Evolutionary conservation across 257 asterid genomes (phyloP), one percentile per base, ranked within the genome.

Genomic region (Galeopsis tetrahit): DNA sequence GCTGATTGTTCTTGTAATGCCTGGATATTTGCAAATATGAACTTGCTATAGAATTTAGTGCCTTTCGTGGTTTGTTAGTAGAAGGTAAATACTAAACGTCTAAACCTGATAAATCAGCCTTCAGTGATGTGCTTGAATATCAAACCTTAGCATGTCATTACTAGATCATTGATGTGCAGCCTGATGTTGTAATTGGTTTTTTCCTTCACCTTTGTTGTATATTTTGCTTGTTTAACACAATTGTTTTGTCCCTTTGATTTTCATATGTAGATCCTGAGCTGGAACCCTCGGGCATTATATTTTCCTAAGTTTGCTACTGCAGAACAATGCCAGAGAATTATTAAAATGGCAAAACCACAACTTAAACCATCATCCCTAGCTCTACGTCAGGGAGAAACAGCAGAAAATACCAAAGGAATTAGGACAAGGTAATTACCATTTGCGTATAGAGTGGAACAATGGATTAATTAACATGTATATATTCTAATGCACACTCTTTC

Each of bases 271-370:
- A 82, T 88, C 42, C 83, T 94, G 82, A 94, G 99, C 88, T 87
- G 96, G 99, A 83, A 64, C 49, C 99, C 99, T 4, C 87, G 97
- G 60, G 88, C 97, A 44, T 46, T 89, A 11, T 88, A 88, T 89
- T 94, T 89, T 77, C 97, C 98, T 28, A 84, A 91, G 79, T 94
- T 94, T 42, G 98, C n/a, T n/a, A n/a, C n/a, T n/a, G n/a, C n/a
- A n/a, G n/a, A n/a, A n/a, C n/a, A n/a, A n/a, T n/a, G n/a, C n/a
- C n/a, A n/a, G n/a, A n/a, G n/a, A n/a, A n/a, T n/a, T n/a, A n/a
- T n/a, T n/a, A n/a, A n/a, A n/a, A n/a, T n/a, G n/a, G n/a, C n/a
- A n/a, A n/a, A n/a, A n/a, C n/a, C n/a, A n/a, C n/a, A n/a, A n/a
- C n/a, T n/a, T n/a, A n/a, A n/a, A n/a, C n/a, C n/a, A n/a, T n/a